phyloP scores from a whole-genome alignment of 2,329 filamentous ascomycete species.

The Ascochyta rabiei region DNA sequence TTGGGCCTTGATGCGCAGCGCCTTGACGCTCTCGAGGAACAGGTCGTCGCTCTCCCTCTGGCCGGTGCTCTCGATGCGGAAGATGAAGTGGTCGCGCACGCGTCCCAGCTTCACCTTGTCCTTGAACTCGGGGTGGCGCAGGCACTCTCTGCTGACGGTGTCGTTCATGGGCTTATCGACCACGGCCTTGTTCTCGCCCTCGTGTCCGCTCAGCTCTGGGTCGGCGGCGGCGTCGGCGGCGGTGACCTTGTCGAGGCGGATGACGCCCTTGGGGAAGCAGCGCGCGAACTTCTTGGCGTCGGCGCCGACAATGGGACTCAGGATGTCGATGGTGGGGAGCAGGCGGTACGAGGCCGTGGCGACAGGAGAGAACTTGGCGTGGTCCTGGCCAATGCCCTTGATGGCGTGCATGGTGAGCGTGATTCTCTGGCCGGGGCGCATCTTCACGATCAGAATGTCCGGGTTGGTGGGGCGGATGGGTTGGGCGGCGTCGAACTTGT shows the following conservation, averaged over 20 bases:
- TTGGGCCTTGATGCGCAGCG: conserved; percentile 84
- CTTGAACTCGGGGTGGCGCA: conserved; percentile 91
- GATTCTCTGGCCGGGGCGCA: conserved; percentile 88
- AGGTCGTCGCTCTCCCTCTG: conserved; percentile 94
- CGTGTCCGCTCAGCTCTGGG: conserved; percentile 73
- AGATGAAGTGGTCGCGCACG: conserved; percentile 95
- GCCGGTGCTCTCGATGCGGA: conserved; percentile 90
- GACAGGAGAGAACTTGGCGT: conserved; percentile 96
- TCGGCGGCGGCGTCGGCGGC: conserved; percentile 65
- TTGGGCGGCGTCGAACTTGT: conserved; percentile 55
- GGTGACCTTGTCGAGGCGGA: conserved; percentile 76
- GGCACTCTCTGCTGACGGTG: conserved; percentile 89
- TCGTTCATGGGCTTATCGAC: conserved; percentile 90
- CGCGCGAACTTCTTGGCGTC: conserved; percentile 88
- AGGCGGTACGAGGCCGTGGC: conserved; percentile 93
- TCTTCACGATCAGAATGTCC: conserved; percentile 91
- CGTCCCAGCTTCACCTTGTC: conserved; percentile 94
- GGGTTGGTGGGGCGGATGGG: conserved; percentile 81
- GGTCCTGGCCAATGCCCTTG: conserved; percentile 91
- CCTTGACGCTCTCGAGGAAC: conserved; percentile 86
- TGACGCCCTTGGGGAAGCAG: conserved; percentile 90
- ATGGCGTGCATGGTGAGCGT: conserved; percentile 89
- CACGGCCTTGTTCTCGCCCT: conserved; percentile 84
- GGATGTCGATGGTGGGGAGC: conserved; percentile 85
- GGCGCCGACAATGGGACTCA: conserved; percentile 78